These are phyloP conservation scores for Eremothecium sinecaudum DNA, from an alignment of 1,139 yeast genomes.

Conservation along the genomic window DNA sequence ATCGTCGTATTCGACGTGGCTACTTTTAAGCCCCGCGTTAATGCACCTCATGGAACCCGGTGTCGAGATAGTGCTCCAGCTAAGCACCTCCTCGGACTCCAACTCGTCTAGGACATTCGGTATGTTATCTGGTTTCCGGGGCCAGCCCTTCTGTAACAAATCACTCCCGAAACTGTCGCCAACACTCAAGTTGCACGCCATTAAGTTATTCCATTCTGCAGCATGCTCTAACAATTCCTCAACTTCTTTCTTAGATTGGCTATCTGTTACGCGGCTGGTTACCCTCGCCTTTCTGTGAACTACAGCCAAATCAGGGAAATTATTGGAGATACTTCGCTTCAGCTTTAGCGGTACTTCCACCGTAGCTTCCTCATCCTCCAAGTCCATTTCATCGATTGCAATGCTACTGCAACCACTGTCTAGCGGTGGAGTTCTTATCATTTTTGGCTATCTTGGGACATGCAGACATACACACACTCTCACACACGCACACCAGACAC, in stretches of 20 bases:
- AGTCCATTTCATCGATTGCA: slow-evolving; percentile 1
- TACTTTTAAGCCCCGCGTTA: not conserved
- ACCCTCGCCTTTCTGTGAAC: slow-evolving; percentile 2
- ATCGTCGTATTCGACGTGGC: too few species aligned
- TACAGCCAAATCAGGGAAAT: slow-evolving; percentile 19
- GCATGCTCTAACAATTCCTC: slow-evolving; percentile 28
- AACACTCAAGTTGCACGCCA: too few species aligned
- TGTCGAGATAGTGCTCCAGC: too few species aligned
- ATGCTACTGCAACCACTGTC: slow-evolving; percentile 1
- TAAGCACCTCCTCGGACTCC: too few species aligned
- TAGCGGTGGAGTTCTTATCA: slow-evolving; percentile 3
- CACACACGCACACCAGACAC: too few species aligned
- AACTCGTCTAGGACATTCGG: too few species aligned
- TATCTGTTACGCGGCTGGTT: not conserved
- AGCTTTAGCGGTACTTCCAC: slow-evolving; percentile 24
- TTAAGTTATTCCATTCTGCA: slow-evolving; percentile 22
- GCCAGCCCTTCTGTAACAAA: not conserved
- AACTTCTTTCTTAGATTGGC: slow-evolving; percentile 9
- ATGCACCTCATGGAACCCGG: too few species aligned
- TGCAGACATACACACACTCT: too few species aligned
- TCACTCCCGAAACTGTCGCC: slow-evolving; percentile 19
- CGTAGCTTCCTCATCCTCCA: slow-evolving; percentile 6
- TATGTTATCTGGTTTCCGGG: too few species aligned
- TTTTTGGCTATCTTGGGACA: too few species aligned
- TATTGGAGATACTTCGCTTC: slow-evolving; percentile 13